These are phyloP conservation scores for Entonaema liquescens DNA, from an alignment of 495 filamentous ascomycete genomes.

Conservation along the genomic window DNA sequence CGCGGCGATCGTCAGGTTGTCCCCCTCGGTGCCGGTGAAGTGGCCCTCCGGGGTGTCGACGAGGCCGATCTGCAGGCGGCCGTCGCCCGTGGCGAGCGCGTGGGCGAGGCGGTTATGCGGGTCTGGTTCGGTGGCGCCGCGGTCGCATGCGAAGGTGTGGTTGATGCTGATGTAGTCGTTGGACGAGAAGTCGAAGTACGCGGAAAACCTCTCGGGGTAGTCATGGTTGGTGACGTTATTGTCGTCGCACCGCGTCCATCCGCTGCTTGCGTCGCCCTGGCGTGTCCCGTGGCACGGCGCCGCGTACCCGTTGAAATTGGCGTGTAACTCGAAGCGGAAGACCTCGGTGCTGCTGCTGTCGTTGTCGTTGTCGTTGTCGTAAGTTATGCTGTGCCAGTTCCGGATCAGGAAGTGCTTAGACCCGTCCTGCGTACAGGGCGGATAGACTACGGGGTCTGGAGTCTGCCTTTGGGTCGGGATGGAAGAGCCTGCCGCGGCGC, in stretches of 20 bases:
- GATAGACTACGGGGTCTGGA: not conserved
- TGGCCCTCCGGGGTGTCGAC: slow-evolving; percentile 27
- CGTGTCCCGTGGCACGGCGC: slow-evolving; percentile 11
- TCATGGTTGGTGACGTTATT: not conserved
- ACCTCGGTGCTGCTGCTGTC: slow-evolving; percentile 15
- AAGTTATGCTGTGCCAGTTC: slow-evolving; percentile 21
- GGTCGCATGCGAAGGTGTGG: slow-evolving; percentile 23
- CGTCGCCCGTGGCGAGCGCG: slow-evolving; percentile 11
- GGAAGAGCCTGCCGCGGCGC: not conserved
- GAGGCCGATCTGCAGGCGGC: slow-evolving; percentile 5
- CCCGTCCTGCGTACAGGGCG: slow-evolving; percentile 10
- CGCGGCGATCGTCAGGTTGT: slow-evolving; percentile 31
- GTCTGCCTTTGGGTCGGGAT: not conserved
- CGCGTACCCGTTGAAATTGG: slow-evolving; percentile 24
- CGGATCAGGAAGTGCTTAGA: slow-evolving; percentile 24
- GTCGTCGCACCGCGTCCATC: slow-evolving; percentile 16
- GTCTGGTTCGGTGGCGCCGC: slow-evolving; percentile 13
- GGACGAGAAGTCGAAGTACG: slow-evolving; percentile 21
- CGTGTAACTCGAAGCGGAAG: slow-evolving; percentile 18
- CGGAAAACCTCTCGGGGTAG: not conserved
- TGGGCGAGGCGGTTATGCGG: slow-evolving; percentile 8
- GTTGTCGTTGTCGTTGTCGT: slow-evolving; percentile 18
- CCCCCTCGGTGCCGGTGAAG: slow-evolving; percentile 30
- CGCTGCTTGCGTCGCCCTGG: slow-evolving; percentile 20
- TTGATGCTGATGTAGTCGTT: slow-evolving; percentile 29